Conservation (phyloP, 768 basidiomycete species). For the Tremella yokohamensis region DNA sequence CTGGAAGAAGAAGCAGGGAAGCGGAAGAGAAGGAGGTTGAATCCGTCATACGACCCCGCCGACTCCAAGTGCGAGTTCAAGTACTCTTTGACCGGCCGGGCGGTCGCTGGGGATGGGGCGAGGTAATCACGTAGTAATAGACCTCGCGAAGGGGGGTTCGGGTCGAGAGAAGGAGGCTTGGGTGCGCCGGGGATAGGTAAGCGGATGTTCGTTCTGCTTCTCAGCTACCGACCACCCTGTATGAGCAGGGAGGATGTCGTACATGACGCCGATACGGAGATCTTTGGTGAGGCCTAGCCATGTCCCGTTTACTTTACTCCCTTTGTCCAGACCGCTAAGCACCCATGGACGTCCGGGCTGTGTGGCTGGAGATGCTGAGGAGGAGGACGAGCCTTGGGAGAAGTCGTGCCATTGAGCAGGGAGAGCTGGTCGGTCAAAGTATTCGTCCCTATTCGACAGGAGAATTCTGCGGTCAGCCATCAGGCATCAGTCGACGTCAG, state of each 20-base stretch:
- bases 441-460: constrained; percentile 52
- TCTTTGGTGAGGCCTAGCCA: constrained; percentile 51
- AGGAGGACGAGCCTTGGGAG: background rate
- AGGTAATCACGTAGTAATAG: constrained; percentile 45
- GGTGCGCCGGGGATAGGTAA: background rate
- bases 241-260: constrained; percentile 13
- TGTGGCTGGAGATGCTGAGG: too few species aligned
- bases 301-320: constrained; percentile 43
- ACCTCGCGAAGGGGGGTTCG: constrained; percentile 44
- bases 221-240: background rate
- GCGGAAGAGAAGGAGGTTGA: constrained; percentile 50
- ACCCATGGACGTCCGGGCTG: constrained; percentile 10
- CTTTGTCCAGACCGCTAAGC: constrained; percentile 47
- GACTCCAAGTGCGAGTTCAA: constrained; percentile 17
- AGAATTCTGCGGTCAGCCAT: constrained; percentile 34
- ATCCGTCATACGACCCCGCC: constrained; percentile 47
- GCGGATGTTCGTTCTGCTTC: constrained; percentile 33
- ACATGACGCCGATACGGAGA: constrained; percentile 37
- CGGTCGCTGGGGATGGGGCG: constrained; percentile 5
- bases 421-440: constrained; percentile 46
- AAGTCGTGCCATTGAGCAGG: constrained; percentile 48
- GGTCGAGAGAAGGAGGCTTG: constrained; percentile 1
- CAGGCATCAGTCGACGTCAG: background rate
- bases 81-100: constrained; percentile 22
- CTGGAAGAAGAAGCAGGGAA: constrained; percentile 14